These are phyloP conservation scores for Penicillium griseofulvum DNA, from an alignment of 2,329 filamentous ascomycete species.

Conservation along the genomic window DNA sequence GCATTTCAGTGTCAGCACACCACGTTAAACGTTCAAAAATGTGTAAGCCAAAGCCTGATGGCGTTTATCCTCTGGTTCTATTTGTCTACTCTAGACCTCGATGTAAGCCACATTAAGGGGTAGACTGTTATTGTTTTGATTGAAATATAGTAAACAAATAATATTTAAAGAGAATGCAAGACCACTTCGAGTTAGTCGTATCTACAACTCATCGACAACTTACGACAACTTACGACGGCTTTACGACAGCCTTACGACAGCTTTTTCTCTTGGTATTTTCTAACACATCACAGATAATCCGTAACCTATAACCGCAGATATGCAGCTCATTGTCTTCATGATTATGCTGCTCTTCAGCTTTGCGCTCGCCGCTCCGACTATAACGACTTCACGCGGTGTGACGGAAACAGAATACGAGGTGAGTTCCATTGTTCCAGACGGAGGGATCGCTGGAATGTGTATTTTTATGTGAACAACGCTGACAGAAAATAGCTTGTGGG, in stretches of 20 bases:
- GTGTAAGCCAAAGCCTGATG: neutral
- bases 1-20: neutral
- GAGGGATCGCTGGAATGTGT: no score
- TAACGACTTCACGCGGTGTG: neutral
- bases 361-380: neutral
- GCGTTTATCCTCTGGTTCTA: neutral
- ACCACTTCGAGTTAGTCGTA: neutral
- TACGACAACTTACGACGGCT: neutral
- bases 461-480: neutral
- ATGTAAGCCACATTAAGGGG: neutral
- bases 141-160: neutral
- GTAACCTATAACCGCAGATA: neutral
- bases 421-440: neutral
- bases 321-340: neutral
- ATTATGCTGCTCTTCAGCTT: neutral
- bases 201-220: neutral
- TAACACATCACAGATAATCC: neutral
- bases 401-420: neutral
- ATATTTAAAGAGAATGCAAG: neutral
- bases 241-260: neutral
- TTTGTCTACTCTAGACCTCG: neutral
- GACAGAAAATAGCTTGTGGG: no score
- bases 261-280: neutral
- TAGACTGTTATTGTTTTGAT: neutral
- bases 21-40: neutral